These are phyloP conservation scores for Candida ulmi DNA, from an alignment of 805 yeast species.

Conservation along the genomic window DNA sequence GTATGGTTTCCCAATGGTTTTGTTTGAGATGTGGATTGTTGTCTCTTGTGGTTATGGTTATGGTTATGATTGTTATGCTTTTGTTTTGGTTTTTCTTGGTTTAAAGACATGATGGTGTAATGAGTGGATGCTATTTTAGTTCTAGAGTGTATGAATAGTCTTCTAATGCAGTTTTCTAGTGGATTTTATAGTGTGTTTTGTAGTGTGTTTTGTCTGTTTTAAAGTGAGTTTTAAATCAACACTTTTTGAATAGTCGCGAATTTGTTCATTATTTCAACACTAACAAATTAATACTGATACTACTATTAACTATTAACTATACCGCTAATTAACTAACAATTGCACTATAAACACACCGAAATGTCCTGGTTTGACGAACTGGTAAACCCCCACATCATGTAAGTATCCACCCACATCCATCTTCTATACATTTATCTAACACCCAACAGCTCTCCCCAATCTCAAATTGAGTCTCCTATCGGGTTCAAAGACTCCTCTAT, in stretches of 20 bases:
- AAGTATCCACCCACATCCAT: background rate
- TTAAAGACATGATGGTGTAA: no score
- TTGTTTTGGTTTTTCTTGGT: background rate
- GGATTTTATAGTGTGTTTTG: no score
- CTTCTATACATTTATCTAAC: background rate
- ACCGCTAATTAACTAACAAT: no score
- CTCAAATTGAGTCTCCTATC: slow-evolving; percentile 4
- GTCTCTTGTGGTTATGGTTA: background rate
- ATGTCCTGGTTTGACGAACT: background rate
- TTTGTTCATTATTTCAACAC: no score
- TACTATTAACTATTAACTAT: no score
- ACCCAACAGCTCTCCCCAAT: slow-evolving; percentile 3
- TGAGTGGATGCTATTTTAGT: no score
- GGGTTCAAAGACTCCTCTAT: slow-evolving; percentile 5
- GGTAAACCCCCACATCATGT: background rate
- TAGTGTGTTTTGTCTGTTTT: no score
- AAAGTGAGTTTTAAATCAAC: no score
- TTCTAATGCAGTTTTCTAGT: no score
- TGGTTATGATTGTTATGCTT: background rate
- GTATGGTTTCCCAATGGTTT: background rate
- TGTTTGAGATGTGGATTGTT: background rate
- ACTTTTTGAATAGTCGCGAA: no score
- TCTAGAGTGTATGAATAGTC: no score
- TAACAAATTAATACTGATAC: no score
- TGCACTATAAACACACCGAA: background rate